Percentiles rank a stretch among this genome's conserved stretches.
Evolutionary conservation across 495 filamentous ascomycete genomes (phyloP).

Genomic region (Talaromyces liani): DNA sequence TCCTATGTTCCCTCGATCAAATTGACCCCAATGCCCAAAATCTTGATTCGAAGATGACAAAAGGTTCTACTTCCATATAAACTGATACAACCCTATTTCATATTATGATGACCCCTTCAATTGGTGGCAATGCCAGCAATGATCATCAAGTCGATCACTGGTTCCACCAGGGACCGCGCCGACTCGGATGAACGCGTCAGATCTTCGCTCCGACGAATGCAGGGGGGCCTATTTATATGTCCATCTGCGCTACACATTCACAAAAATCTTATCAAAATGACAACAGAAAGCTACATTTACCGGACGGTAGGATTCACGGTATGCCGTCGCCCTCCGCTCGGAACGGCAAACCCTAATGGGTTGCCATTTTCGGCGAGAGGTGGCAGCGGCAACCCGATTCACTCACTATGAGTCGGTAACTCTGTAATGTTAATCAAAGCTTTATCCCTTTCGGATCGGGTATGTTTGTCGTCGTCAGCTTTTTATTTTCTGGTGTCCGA

Average conservation of each 20-base stretch:
- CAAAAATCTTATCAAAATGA: no score
- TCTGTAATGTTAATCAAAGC: background rate
- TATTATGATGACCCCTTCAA: no score
- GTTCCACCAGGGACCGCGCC: background rate
- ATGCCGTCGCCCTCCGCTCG: background rate
- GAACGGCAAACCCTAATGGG: background rate
- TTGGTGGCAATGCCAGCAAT: background rate
- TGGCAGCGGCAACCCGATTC: slow-evolving; percentile 1
- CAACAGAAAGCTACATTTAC: no score
- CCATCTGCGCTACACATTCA: no score
- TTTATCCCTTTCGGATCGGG: background rate
- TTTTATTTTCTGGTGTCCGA: background rate
- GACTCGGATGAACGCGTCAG: background rate
- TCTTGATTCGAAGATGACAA: no score
- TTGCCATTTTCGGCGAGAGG: background rate
- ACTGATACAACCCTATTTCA: no score
- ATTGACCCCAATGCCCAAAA: no score
- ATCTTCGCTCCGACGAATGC: background rate
- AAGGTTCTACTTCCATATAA: no score
- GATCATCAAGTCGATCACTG: background rate
- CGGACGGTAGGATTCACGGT: background rate
- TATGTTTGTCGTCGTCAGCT: background rate
- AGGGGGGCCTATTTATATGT: background rate
- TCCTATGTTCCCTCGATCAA: no score
- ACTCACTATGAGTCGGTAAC: background rate